These are phyloP conservation scores for Verticillium isaacii DNA, from an alignment of 2,329 filamentous ascomycete species.

Conservation along the genomic window DNA sequence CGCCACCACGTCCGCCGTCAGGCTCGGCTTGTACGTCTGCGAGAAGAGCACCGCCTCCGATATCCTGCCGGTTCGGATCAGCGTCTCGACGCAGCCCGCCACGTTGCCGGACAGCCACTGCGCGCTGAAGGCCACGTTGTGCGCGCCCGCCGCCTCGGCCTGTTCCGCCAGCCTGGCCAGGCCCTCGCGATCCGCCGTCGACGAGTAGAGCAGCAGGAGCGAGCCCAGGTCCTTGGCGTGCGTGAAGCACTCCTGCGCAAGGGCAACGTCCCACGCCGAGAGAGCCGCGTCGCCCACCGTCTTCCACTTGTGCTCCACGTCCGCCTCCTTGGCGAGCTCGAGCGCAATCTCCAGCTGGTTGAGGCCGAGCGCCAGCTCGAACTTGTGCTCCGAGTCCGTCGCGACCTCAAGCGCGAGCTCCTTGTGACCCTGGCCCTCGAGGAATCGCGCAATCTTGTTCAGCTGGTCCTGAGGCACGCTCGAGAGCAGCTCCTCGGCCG, in stretches of 20 bases:
- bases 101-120: conserved; percentile 85
- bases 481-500: conserved; percentile 77
- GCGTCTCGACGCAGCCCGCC: conserved; percentile 72
- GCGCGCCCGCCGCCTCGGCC: conserved; percentile 70
- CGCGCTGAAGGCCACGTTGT: conserved; percentile 91
- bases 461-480: conserved; percentile 88
- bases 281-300: conserved; percentile 90
- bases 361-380: conserved; percentile 81
- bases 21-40: conserved; percentile 90
- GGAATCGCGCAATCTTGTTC: conserved; percentile 96
- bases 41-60: conserved; percentile 88
- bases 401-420: conserved; percentile 92
- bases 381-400: conserved; percentile 93
- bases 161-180: conserved; percentile 67
- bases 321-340: conserved; percentile 74
- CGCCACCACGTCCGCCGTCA: conserved; percentile 61
- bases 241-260: conserved; percentile 90
- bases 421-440: conserved; percentile 96
- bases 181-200: conserved; percentile 73
- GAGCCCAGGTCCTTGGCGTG: conserved; percentile 89
- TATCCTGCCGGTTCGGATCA: conserved; percentile 71
- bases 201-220: conserved; percentile 80
- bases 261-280: conserved; percentile 75
- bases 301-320: conserved; percentile 98
- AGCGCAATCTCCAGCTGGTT: conserved; percentile 82